Base-by-base conservation (phyloP, 768 basidiomycete species). In the Boletus subcaerulescens region DNA sequence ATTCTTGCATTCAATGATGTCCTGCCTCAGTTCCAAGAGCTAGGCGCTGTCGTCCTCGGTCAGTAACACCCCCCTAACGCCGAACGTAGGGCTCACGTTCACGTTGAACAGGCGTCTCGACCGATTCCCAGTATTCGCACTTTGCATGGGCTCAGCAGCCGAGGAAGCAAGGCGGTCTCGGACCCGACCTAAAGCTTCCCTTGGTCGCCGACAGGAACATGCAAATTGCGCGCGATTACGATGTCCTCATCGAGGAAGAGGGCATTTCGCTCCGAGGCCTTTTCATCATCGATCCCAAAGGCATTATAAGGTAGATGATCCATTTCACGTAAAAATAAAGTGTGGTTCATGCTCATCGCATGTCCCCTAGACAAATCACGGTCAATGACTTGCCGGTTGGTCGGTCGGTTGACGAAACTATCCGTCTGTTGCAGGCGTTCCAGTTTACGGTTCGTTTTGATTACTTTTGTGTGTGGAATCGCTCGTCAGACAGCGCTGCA, bases 1-100 rank as follows among this genome's bases (percentile, higher is more conserved):
- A 95, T 97, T 67, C 82, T 95, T 45, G 94, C 93, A 2, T 97
- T 94, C 81, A 93, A 96, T 71, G 90, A 92, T 57, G 87, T 91
- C 10, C 81, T 96, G 32, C 68, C 83, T 48, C 77, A 80, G 57
- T 93, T 96, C 78, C 77, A 83, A 50, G 80, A 79, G 50, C 75
- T 94, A 58, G 82, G 86, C 69, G 85, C 91, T 26, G 77, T 77
- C 38, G 86, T 96, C 42, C 81, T 96, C 58, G 90, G 91, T 91
- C 47, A 17, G 81, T 62, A 1, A 5, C 4, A 24, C 13, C 39
- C 14, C 3, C 9, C 26, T 29, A 29, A 1, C 26, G 26, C 26
- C 26, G 5, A 29, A 22, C 3, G 0, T 9, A 5, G 7, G 6
- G 17, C 12, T 41, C 43, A 56, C 29, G 24, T 29, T 51, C 9